Conservation (phyloP, 495 filamentous ascomycete species). For the Penicillium salamii region DNA sequence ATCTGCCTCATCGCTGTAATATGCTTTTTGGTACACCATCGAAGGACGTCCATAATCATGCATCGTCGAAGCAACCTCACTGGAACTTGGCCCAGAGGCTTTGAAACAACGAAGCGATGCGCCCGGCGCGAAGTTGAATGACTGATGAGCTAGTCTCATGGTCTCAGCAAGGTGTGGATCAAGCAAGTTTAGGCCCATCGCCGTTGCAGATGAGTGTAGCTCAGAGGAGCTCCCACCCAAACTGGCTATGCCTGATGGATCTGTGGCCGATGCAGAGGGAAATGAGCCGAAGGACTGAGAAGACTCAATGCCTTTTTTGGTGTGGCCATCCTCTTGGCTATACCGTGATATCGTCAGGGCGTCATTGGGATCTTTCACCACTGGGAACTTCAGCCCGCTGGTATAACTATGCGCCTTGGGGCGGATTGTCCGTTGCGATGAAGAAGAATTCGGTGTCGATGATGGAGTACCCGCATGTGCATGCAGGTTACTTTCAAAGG, state of each 20-base stretch:
- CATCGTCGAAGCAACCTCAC: conserved; percentile 29
- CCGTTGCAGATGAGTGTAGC: conserved; percentile 22
- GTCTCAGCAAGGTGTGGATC: conserved; percentile 25
- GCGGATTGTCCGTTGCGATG: conserved; percentile 28
- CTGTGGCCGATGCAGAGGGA: conserved; percentile 8
- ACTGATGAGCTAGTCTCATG: conserved; percentile 18
- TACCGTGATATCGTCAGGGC: conserved; percentile 61
- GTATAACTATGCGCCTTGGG: conserved; percentile 24
- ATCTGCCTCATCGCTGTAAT: conserved; percentile 83
- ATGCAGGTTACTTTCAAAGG: background rate
- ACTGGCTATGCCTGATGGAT: conserved; percentile 5
- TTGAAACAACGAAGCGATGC: conserved; percentile 24
- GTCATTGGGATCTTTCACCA: conserved; percentile 77
- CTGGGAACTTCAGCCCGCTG: conserved; percentile 58
- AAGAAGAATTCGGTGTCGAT: conserved; percentile 22
- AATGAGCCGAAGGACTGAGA: conserved; percentile 17
- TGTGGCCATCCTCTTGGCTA: conserved; percentile 58
- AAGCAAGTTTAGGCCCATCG: conserved; percentile 4
- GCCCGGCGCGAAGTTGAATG: conserved; percentile 29
- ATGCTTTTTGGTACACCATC: conserved; percentile 80
- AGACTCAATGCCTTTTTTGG: conserved; percentile 36
- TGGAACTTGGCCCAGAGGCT: conserved; percentile 24
- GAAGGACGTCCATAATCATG: conserved; percentile 40
- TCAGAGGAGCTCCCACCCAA: conserved; percentile 15
- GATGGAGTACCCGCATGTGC: background rate